Percentiles rank a stretch among this genome's conserved stretches.
Conservation (phyloP, 176 grass and related monocot species). For the Pharus latifolius region DNA sequence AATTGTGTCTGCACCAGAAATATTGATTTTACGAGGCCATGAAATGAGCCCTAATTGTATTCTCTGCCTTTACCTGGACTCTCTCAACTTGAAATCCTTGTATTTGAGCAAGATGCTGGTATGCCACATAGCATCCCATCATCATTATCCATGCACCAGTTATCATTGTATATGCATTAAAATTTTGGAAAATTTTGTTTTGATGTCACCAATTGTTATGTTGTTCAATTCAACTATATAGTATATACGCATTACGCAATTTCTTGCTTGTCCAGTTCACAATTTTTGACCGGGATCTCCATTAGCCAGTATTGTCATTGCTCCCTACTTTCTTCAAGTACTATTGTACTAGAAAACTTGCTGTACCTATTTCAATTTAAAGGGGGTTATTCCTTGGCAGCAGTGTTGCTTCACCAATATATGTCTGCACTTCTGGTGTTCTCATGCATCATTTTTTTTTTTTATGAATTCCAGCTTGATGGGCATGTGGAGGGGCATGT, state of each 20-base stretch:
- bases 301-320: background rate
- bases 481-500: constrained; percentile 57
- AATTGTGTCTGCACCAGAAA: too few relatives aligned
- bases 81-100: too few relatives aligned
- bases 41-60: too few relatives aligned
- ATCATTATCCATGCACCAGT: too few relatives aligned
- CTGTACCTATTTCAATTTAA: background rate
- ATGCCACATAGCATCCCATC: too few relatives aligned
- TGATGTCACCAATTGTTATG: background rate
- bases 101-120: too few relatives aligned
- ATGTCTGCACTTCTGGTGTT: background rate
- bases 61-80: too few relatives aligned
- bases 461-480: constrained; percentile 29
- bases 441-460: background rate
- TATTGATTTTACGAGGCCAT: too few relatives aligned
- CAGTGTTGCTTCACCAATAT: background rate
- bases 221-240: background rate
- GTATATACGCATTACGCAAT: background rate
- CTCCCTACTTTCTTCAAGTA: background rate
- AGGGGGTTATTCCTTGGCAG: background rate
- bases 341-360: background rate
- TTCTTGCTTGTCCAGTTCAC: background rate
- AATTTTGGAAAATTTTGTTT: background rate
- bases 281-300: background rate
- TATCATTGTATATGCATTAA: too few relatives aligned